Percentiles rank a stretch among this genome's conserved stretches.
phyloP scores from a whole-genome alignment of 257 asterid genomes.

The Scutellaria galericulata region DNA sequence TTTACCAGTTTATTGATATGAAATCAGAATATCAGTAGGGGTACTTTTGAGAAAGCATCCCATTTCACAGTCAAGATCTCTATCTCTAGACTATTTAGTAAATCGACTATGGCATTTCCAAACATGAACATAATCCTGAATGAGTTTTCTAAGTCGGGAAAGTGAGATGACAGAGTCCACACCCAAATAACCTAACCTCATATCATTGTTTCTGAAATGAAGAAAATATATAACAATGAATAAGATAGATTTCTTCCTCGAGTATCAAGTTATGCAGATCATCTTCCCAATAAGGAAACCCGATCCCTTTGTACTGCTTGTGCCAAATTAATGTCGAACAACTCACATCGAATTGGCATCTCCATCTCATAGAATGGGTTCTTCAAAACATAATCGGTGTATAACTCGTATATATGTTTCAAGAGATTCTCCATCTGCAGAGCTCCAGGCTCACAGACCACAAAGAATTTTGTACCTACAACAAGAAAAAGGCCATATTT shows the following conservation, averaged over 20 bases:
- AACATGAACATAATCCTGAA: no score
- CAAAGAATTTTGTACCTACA: conserved; percentile 88
- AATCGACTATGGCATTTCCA: no score
- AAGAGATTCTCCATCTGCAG: conserved; percentile 80
- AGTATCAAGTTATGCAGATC: conserved; percentile 36
- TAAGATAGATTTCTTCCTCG: conserved; percentile 1
- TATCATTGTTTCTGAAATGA: background rate
- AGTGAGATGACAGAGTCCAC: no score
- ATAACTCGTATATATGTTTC: conserved; percentile 76
- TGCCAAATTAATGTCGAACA: conserved; percentile 80
- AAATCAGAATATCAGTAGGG: no score
- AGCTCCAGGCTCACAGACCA: conserved; percentile 84
- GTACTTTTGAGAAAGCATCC: no score
- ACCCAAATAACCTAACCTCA: no score
- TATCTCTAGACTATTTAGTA: no score
- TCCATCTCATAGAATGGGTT: conserved; percentile 98
- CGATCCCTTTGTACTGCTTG: conserved; percentile 91
- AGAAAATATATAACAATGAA: background rate
- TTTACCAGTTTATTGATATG: no score
- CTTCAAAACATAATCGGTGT: conserved; percentile 90
- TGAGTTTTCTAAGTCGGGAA: no score
- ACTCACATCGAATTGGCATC: conserved; percentile 96
- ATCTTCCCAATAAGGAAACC: conserved; percentile 78
- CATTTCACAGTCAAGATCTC: no score
- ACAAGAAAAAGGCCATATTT: background rate